Conservation (phyloP, 495 filamentous ascomycete genomes). For the Penicillium parvum region DNA sequence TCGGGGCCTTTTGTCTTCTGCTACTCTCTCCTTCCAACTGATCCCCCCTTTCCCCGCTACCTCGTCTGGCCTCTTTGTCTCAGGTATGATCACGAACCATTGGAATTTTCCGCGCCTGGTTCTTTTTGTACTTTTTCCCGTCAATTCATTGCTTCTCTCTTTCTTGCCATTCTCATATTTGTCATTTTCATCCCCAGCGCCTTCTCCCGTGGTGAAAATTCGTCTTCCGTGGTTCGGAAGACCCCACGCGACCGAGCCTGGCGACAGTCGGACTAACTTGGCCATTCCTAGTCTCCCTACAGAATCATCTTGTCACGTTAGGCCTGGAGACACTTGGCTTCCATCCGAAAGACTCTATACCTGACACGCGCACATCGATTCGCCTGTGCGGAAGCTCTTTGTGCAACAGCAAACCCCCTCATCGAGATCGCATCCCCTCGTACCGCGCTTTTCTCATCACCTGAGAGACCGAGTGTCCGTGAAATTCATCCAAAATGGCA, state of each 20-base stretch:
- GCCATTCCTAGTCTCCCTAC: slow-evolving; percentile 1
- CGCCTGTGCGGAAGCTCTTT: neutral
- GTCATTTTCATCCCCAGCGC: too few species aligned
- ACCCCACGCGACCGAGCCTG: slow-evolving; percentile 9
- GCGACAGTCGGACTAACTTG: slow-evolving; percentile 5
- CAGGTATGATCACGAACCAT: slow-evolving; percentile 9
- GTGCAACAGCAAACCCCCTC: too few species aligned
- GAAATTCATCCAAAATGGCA: slow-evolving; percentile 34
- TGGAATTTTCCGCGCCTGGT: slow-evolving; percentile 8
- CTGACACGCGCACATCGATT: too few species aligned
- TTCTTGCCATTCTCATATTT: slow-evolving; percentile 4
- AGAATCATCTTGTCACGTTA: neutral
- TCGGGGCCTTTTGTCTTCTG: slow-evolving; percentile 10
- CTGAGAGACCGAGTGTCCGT: slow-evolving; percentile 70
- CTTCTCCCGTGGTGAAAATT: too few species aligned
- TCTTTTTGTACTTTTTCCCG: slow-evolving; percentile 4
- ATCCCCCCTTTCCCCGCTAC: neutral
- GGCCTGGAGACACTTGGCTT: neutral
- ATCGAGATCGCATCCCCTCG: slow-evolving; percentile 5
- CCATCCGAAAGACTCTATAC: too few species aligned
- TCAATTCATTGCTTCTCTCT: slow-evolving; percentile 10
- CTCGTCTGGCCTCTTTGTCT: slow-evolving; percentile 5
- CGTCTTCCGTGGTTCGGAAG: neutral
- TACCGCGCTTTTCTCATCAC: slow-evolving; percentile 57
- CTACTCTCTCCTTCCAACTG: neutral